A percentile compares a stretch with the other conserved stretches of the same genome.
phyloP scores from a whole-genome alignment of 1,284 basidiomycete species.

The Phellinidium pouzarii region DNA sequence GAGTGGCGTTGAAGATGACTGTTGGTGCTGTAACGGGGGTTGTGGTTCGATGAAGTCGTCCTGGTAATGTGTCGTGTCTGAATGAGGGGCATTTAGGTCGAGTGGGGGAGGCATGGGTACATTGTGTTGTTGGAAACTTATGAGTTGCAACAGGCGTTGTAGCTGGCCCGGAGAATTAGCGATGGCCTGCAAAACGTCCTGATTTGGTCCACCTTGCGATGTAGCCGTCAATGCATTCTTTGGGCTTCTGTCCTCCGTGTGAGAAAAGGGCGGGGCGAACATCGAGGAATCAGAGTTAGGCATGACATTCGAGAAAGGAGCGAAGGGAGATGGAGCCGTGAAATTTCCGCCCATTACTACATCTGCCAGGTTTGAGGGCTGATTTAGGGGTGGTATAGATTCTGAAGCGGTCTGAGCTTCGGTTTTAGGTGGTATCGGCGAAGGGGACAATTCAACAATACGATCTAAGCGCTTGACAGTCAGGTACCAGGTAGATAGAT shows the following conservation, averaged over 20 bases:
- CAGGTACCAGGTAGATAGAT: neutral
- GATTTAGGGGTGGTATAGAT: neutral
- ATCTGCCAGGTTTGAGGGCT: slow-evolving; percentile 4
- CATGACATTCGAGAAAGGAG: slow-evolving; percentile 3
- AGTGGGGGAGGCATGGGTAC: slow-evolving; percentile 15
- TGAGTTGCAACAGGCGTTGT: slow-evolving; percentile 54
- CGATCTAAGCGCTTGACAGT: slow-evolving; percentile 4
- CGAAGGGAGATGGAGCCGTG: slow-evolving; percentile 7
- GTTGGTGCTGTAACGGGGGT: slow-evolving; percentile 7
- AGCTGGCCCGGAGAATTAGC: slow-evolving; percentile 61
- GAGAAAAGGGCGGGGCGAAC: neutral
- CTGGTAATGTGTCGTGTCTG: slow-evolving; percentile 12
- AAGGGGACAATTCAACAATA: slow-evolving; percentile 14
- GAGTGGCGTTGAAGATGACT: neutral
- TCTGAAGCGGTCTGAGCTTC: slow-evolving; percentile 4
- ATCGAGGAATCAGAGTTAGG: neutral
- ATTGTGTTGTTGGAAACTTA: slow-evolving; percentile 39
- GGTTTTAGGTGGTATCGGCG: slow-evolving; percentile 11
- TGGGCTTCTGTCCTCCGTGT: neutral
- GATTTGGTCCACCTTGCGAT: neutral
- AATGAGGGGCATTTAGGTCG: slow-evolving; percentile 8
- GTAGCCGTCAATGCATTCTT: slow-evolving; percentile 12
- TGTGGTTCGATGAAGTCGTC: slow-evolving; percentile 12
- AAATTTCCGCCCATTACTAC: slow-evolving; percentile 17
- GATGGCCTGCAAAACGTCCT: slow-evolving; percentile 52